Evolutionary conservation across 768 basidiomycete species (phyloP).

Genomic region (Mycena metata): DNA sequence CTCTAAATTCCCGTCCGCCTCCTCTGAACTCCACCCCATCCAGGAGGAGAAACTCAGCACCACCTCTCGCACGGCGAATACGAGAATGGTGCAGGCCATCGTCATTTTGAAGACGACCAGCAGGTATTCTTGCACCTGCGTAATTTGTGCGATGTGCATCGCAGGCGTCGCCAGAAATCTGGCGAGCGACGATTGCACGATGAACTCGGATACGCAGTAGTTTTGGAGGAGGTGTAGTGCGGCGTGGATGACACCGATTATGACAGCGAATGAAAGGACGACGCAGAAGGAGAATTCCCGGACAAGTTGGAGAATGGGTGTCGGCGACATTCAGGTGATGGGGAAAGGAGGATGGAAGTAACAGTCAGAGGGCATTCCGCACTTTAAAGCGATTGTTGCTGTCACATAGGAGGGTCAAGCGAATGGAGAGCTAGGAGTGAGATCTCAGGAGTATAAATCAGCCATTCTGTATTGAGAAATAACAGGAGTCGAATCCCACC

Average conservation of each 20-base stretch:
- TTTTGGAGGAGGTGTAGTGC: neutral
- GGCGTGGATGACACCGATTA: conserved; percentile 9
- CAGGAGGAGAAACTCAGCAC: neutral
- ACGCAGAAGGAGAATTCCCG: conserved; percentile 10
- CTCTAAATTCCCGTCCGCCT: neutral
- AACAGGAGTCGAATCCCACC: no score
- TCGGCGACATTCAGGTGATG: conserved; percentile 2
- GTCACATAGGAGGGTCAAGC: no score
- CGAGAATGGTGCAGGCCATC: neutral
- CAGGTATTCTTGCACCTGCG: neutral
- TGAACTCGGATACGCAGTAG: neutral
- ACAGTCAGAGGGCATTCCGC: no score
- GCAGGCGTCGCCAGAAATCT: neutral
- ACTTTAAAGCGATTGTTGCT: no score
- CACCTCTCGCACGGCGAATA: neutral
- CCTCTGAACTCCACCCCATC: neutral
- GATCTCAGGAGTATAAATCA: no score
- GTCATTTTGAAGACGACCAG: neutral
- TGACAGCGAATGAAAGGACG: neutral
- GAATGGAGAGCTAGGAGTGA: no score
- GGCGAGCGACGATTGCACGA: neutral
- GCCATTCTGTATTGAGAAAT: no score
- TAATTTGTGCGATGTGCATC: neutral
- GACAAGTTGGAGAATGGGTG: neutral
- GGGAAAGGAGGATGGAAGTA: neutral